These are phyloP conservation scores for Sporothrix euskadiensis DNA, from an alignment of 2,329 filamentous ascomycete genomes.

Conservation along the genomic window DNA sequence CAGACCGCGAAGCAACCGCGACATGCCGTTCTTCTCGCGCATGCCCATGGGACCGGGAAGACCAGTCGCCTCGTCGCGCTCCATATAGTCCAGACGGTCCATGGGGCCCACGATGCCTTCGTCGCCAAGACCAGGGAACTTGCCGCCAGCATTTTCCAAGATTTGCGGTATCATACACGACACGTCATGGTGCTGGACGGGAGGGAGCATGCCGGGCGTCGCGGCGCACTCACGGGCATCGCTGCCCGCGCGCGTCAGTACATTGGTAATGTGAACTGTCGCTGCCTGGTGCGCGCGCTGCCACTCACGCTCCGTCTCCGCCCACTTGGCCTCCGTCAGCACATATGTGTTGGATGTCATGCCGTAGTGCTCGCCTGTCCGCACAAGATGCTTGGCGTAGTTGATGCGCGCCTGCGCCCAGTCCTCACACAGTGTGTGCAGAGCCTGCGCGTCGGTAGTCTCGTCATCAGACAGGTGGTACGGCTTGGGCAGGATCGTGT, in stretches of 20 bases:
- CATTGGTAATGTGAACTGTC: slow-evolving; percentile 49
- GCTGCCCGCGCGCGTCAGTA: slow-evolving; percentile 31
- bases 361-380: slow-evolving; percentile 88
- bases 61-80: not conserved
- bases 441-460: slow-evolving; percentile 54
- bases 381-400: slow-evolving; percentile 84
- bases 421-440: slow-evolving; percentile 68
- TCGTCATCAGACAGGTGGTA: slow-evolving; percentile 59
- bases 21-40: slow-evolving; percentile 31
- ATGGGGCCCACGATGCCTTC: slow-evolving; percentile 94
- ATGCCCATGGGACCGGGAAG: not conserved
- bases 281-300: slow-evolving; percentile 67
- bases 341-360: slow-evolving; percentile 84
- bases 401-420: slow-evolving; percentile 84
- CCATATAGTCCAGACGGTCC: slow-evolving; percentile 56
- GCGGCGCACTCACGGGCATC: slow-evolving; percentile 30
- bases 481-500: slow-evolving; percentile 79
- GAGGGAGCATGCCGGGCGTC: slow-evolving; percentile 42
- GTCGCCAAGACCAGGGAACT: slow-evolving; percentile 85
- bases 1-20: slow-evolving; percentile 51
- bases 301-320: slow-evolving; percentile 75
- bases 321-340: slow-evolving; percentile 87
- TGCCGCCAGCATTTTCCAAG: slow-evolving; percentile 68
- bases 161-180: slow-evolving; percentile 68
- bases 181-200: slow-evolving; percentile 51